Conservation (phyloP, 306 rosid species). For the Sesbania bispinosa region DNA sequence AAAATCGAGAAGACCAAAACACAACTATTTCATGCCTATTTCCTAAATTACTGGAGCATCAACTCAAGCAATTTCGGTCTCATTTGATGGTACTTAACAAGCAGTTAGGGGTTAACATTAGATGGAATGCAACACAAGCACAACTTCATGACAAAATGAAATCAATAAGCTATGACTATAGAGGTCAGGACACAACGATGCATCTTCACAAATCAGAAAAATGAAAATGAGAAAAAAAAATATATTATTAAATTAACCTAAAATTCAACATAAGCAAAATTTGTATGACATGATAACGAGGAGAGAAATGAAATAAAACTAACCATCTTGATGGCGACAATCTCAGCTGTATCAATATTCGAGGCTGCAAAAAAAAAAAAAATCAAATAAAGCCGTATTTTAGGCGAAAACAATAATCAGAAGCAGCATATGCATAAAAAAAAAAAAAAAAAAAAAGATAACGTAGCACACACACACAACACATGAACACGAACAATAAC, state of each 20-base stretch:
- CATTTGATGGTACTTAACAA: background rate
- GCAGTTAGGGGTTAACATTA: background rate
- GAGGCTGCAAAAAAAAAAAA: conserved; percentile 48
- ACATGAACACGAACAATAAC: background rate
- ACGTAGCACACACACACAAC: too few species aligned
- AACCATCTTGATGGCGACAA: conserved; percentile 71
- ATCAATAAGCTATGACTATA: background rate
- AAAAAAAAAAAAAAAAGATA: too few species aligned
- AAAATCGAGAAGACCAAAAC: too few species aligned
- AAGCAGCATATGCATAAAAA: background rate
- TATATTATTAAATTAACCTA: background rate
- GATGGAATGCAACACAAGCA: background rate
- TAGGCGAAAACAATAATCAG: conserved; percentile 16
- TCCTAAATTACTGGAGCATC: background rate
- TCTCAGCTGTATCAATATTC: conserved; percentile 52
- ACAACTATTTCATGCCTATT: background rate
- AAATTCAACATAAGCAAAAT: background rate
- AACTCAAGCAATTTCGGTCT: background rate
- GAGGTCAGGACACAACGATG: background rate
- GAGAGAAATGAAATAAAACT: conserved; percentile 11
- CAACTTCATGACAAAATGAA: background rate
- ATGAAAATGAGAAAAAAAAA: background rate
- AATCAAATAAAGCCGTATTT: background rate
- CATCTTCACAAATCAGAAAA: background rate
- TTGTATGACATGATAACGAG: background rate